A percentile compares a stretch with the other conserved stretches of the same genome.
These are phyloP conservation scores for Cyclocybe aegerita DNA, from an alignment of 768 basidiomycete genomes.

Conservation along the genomic window DNA sequence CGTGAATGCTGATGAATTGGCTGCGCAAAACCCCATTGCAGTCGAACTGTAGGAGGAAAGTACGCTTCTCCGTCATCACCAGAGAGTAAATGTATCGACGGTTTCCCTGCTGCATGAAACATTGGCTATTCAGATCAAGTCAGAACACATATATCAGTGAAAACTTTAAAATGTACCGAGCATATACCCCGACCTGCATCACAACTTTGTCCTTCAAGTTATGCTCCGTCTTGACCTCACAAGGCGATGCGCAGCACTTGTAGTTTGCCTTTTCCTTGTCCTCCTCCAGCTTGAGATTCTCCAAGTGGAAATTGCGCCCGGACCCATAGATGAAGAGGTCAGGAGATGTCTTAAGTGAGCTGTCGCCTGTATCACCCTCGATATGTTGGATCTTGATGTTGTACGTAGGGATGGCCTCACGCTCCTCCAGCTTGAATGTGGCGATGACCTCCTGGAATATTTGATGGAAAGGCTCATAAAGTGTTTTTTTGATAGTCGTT, in stretches of 20 bases:
- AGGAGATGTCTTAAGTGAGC: background rate
- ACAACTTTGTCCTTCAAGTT: background rate
- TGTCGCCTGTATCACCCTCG: background rate
- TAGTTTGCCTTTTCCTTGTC: background rate
- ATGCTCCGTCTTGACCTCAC: constrained; percentile 1
- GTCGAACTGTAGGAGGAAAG: constrained; percentile 17
- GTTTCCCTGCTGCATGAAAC: constrained; percentile 20
- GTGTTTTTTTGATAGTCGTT: background rate
- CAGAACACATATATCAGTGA: background rate
- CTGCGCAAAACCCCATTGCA: constrained; percentile 14
- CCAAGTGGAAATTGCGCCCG: background rate
- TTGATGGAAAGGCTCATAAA: background rate
- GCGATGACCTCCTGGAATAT: background rate
- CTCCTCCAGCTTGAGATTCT: too few relatives aligned
- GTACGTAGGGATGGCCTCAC: background rate
- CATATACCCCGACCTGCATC: constrained; percentile 12
- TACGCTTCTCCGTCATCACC: constrained; percentile 6
- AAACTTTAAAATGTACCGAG: constrained; percentile 5
- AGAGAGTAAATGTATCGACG: constrained; percentile 16
- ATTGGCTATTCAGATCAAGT: constrained; percentile 4
- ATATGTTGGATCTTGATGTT: background rate
- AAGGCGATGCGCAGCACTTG: background rate
- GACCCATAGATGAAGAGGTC: constrained; percentile 5
- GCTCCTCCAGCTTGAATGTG: background rate
- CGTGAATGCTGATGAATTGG: constrained; percentile 13